Conservation (phyloP, 2,329 filamentous ascomycete species). For the Blastomyces parvus region DNA sequence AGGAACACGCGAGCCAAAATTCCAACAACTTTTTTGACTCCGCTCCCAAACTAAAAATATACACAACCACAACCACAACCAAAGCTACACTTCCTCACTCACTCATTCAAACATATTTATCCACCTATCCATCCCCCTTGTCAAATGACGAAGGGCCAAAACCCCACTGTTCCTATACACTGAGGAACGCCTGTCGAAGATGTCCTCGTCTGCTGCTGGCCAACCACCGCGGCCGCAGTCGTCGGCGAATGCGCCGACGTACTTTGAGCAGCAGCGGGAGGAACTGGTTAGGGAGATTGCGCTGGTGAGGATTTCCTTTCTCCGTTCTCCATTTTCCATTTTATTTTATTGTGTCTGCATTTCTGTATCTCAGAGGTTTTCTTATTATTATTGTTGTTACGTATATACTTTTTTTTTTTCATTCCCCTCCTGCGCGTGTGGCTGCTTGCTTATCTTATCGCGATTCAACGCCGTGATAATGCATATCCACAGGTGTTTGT, state of each 20-base stretch:
- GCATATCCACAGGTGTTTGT: too few species aligned
- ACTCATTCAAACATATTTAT: not conserved
- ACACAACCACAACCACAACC: not conserved
- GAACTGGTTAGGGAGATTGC: slow-evolving; percentile 37
- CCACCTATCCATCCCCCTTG: not conserved
- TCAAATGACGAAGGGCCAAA: not conserved
- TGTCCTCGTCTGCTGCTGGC: not conserved
- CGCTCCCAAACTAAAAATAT: not conserved
- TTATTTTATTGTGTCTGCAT: not conserved
- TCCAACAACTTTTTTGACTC: too few species aligned
- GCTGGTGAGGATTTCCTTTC: slow-evolving; percentile 21
- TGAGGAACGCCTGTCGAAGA: not conserved
- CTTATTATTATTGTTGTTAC: too few species aligned
- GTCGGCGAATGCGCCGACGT: slow-evolving; percentile 3
- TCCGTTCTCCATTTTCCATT: not conserved
- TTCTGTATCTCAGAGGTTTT: too few species aligned
- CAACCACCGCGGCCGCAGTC: slow-evolving; percentile 1
- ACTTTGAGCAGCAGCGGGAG: slow-evolving; percentile 36
- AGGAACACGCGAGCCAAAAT: too few species aligned
- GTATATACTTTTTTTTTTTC: too few species aligned
- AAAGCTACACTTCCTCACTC: not conserved
- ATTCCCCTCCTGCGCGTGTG: too few species aligned
- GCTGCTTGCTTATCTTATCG: too few species aligned
- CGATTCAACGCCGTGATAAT: too few species aligned
- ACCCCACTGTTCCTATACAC: not conserved